Percentiles rank a stretch among this genome's conserved stretches.
Evolutionary conservation across 768 basidiomycete genomes (phyloP).

Genomic region (Amanita subjunquillea): DNA sequence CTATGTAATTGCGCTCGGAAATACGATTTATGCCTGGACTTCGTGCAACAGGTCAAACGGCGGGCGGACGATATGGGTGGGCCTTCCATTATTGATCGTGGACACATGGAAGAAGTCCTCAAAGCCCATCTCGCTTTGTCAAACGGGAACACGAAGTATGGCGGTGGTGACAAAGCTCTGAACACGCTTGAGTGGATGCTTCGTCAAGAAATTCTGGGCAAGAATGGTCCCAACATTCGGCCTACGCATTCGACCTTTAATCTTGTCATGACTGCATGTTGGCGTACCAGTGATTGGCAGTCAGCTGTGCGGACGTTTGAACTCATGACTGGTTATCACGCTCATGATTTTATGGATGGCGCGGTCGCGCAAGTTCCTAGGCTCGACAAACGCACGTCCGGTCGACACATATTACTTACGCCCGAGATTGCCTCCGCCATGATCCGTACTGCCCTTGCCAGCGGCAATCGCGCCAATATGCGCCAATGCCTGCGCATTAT

Average conservation of each 20-base stretch:
- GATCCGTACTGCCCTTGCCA: slow-evolving; percentile 46
- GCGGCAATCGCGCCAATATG: slow-evolving; percentile 27
- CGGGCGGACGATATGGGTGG: slow-evolving; percentile 27
- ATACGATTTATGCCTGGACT: slow-evolving; percentile 39
- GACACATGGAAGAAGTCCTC: slow-evolving; percentile 55
- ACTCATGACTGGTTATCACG: slow-evolving; percentile 61
- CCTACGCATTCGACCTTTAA: slow-evolving; percentile 45
- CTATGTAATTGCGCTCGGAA: slow-evolving; percentile 43
- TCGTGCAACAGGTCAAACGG: slow-evolving; percentile 50
- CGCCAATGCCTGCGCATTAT: slow-evolving; percentile 56
- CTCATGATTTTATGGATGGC: slow-evolving; percentile 43
- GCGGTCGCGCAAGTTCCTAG: slow-evolving; percentile 24
- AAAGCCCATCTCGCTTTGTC: slow-evolving; percentile 33
- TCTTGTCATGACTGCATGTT: slow-evolving; percentile 54
- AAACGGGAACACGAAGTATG: slow-evolving; percentile 20
- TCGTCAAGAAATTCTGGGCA: slow-evolving; percentile 34
- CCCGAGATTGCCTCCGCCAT: slow-evolving; percentile 47
- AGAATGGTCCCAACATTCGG: slow-evolving; percentile 35
- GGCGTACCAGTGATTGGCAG: slow-evolving; percentile 54
- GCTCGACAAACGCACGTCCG: slow-evolving; percentile 29
- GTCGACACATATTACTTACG: slow-evolving; percentile 35
- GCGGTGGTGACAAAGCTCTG: slow-evolving; percentile 38
- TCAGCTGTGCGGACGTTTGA: slow-evolving; percentile 49
- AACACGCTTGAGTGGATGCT: slow-evolving; percentile 64
- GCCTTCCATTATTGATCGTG: slow-evolving; percentile 31